phyloP scores from a whole-genome alignment of 352 stramenopile genomes.

The Aphanomyces cochlioides region DNA sequence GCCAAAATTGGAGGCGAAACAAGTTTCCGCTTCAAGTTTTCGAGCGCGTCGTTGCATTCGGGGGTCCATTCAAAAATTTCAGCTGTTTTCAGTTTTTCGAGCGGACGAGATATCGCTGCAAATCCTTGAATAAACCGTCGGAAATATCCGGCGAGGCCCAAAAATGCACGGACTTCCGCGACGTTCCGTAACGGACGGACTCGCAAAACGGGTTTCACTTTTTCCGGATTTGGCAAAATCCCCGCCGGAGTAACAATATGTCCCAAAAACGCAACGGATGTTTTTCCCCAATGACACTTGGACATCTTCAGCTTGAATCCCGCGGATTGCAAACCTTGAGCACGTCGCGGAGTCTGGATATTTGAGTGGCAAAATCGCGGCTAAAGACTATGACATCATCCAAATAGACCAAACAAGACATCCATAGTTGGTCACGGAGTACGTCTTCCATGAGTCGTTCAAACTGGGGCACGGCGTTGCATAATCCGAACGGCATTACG shows the following conservation, averaged over 20 bases:
- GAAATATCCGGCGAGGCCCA: not conserved
- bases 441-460: slow-evolving; percentile 3
- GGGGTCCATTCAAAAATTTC: not conserved
- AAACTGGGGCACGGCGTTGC: slow-evolving; percentile 2
- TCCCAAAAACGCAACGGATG: not conserved
- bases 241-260: not conserved
- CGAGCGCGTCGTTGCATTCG: not conserved
- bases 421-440: not conserved
- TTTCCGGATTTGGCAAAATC: not conserved
- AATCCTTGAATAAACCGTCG: not conserved
- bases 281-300: not conserved
- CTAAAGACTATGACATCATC: not conserved
- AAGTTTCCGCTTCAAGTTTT: not conserved
- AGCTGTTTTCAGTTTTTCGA: not conserved
- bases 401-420: not conserved
- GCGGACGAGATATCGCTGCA: not conserved
- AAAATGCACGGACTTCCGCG: not conserved
- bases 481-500: not conserved
- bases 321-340: not conserved
- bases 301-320: not conserved
- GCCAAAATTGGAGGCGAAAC: not conserved
- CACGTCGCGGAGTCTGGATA: not conserved
- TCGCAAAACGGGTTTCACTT: not conserved
- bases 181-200: slow-evolving; percentile 2
- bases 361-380: not conserved